A percentile compares a stretch with the other conserved stretches of the same genome.
Conservation (phyloP, 1,284 basidiomycete genomes). For the Pascua sp. region DNA sequence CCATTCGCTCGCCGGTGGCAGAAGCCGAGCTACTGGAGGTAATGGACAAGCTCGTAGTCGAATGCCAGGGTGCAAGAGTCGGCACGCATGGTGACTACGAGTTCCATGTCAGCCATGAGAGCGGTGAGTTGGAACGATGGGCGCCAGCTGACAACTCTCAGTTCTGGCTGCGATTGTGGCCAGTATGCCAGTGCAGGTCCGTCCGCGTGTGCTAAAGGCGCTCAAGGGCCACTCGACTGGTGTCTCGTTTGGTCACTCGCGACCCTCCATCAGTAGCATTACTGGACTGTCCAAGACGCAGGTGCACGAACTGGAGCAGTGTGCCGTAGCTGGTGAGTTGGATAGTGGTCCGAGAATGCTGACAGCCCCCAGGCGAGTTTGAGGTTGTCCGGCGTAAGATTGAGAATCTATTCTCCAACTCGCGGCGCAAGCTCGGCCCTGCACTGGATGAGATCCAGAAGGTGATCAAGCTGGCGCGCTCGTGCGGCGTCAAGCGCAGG, state of each 20-base stretch:
- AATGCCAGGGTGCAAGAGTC: conserved; percentile 38
- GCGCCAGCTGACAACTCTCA: conserved; percentile 4
- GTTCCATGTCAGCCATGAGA: conserved; percentile 47
- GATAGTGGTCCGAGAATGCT: neutral
- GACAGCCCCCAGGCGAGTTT: conserved; percentile 29
- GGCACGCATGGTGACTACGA: conserved; percentile 42
- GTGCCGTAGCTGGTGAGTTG: conserved; percentile 63
- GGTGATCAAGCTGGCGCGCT: conserved; percentile 48
- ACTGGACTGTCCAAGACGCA: conserved; percentile 31
- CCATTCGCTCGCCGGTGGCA: conserved; percentile 42
- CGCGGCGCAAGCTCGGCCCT: conserved; percentile 28
- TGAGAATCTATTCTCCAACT: conserved; percentile 29
- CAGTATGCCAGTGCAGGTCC: conserved; percentile 28
- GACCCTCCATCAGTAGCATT: conserved; percentile 26
- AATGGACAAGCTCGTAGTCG: conserved; percentile 46
- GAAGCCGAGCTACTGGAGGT: conserved; percentile 50
- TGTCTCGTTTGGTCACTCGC: conserved; percentile 21
- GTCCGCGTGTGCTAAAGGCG: conserved; percentile 32
- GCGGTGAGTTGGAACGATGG: conserved; percentile 19
- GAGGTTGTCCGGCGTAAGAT: conserved; percentile 26
- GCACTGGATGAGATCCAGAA: conserved; percentile 49
- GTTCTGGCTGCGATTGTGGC: conserved; percentile 42
- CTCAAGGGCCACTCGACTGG: conserved; percentile 33
- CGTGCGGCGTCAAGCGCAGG: conserved; percentile 51
- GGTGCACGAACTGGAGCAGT: conserved; percentile 51